These are phyloP conservation scores for Pseudogymnoascus sp. DNA, from an alignment of 2,329 filamentous ascomycete species.

Conservation along the genomic window DNA sequence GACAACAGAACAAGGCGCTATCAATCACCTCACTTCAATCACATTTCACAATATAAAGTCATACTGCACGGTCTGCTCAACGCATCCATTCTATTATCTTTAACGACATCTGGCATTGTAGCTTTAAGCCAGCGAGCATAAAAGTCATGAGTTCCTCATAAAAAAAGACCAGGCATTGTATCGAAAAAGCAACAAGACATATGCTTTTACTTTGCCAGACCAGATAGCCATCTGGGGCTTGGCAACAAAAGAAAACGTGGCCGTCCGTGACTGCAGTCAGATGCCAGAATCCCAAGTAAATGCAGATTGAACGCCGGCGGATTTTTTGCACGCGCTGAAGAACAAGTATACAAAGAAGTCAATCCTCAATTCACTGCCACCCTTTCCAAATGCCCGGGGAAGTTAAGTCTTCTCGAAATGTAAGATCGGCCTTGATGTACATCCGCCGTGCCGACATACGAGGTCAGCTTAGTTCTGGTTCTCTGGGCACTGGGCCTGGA, in stretches of 20 bases:
- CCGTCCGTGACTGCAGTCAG: conserved; percentile 6
- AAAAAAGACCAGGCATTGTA: background rate
- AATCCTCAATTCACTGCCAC: conserved; percentile 12
- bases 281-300: conserved; percentile 10
- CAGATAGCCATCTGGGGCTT: conserved; percentile 8
- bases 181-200: conserved; percentile 5
- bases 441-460: conserved; percentile 10
- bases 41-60: background rate
- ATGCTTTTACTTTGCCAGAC: conserved; percentile 7
- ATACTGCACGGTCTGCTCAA: conserved; percentile 1
- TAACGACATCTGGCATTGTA: conserved; percentile 10
- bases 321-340: conserved; percentile 10
- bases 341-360: conserved; percentile 14
- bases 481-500: conserved; percentile 80
- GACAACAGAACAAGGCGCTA: background rate
- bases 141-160: conserved; percentile 7
- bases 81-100: conserved; percentile 7
- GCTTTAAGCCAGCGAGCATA: conserved; percentile 10
- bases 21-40: background rate
- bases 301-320: conserved; percentile 10
- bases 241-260: conserved; percentile 5
- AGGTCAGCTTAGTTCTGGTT: conserved; percentile 45
- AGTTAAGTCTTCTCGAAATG: conserved; percentile 14
- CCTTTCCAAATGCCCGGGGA: conserved; percentile 12
- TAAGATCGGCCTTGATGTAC: conserved; percentile 17